Base-by-base conservation (phyloP, 306 rosid species). In the Lupinus albus region DNA sequence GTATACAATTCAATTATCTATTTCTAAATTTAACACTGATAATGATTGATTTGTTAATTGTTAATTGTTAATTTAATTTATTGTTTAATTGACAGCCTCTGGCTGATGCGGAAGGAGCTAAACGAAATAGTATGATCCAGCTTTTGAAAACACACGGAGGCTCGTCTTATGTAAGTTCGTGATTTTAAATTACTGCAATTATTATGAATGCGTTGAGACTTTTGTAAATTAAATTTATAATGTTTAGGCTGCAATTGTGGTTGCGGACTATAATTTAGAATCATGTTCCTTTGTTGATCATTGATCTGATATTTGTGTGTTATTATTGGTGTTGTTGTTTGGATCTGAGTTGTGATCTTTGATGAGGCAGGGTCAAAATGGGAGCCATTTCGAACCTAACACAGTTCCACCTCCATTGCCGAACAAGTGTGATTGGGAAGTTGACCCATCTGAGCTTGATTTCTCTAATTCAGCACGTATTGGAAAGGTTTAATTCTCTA, bases 71-170 rank as follows among this genome's bases (percentile, higher is more conserved):
- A 32, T 10, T 13, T 11, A 21, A 57, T 70, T 46, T 56, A 1
- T 13, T 8, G 4, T 39, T 61, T 12, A 11, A 11, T 71, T 21
- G 67, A 71, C 82, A 94, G 99, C 99, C 96, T 71, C 85, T 94
- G 57, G 99, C 99, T 13, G 99, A 94, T 85, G 99, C 99, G 0
- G 99, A 94, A 77, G 99, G 99, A 68, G 94, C 96, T 74, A 88
- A 82, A 59, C 84, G 65, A 79, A 79, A 25, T 12, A 10, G 46
- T 14, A 71, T 88, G 83, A 88, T 90, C 47, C 96, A 88, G 87
- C 86, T 90, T 10, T 69, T 94, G 74, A 81, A 84, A 74, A 82
- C 95, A 0, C 76, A 85, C 2, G 99, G 99, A 21, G 99, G 99
- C 56, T 85, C 72, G 78, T 94, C 99, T 67, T 94, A 33, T 78